Conservation (phyloP, 768 basidiomycete genomes). For the Trametes coccinea region DNA sequence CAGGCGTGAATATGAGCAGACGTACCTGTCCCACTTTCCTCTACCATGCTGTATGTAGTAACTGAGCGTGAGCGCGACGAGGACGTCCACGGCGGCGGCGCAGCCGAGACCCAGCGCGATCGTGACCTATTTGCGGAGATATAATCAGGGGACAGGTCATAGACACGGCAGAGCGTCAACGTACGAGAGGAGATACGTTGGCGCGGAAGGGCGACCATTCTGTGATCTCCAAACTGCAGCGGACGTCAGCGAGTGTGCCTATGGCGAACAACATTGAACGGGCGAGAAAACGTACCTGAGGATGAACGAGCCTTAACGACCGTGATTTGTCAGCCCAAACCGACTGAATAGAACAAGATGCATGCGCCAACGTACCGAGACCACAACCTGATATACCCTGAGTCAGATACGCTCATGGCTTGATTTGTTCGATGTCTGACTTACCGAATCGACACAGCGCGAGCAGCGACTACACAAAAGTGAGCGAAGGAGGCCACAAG, state of each 20-base stretch:
- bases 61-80: conserved; percentile 1
- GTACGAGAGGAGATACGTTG: conserved; percentile 5
- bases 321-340: too few species aligned
- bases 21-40: conserved; percentile 5
- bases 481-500: too few species aligned
- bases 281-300: background rate
- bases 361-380: background rate
- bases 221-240: background rate
- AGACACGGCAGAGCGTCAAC: background rate
- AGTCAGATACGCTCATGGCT: background rate
- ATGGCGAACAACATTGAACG: too few species aligned
- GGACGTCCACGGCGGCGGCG: conserved; percentile 9
- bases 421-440: background rate
- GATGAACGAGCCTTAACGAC: background rate
- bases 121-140: background rate
- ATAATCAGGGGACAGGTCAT: background rate
- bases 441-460: conserved; percentile 9
- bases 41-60: conserved; percentile 1
- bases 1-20: background rate
- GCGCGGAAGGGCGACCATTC: conserved; percentile 7
- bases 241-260: background rate
- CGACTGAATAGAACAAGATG: too few species aligned
- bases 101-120: conserved; percentile 12
- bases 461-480: background rate
- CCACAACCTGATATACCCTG: background rate